phyloP scores from a whole-genome alignment of 192 early-diverging fungal genomes.

The Coemansia sp. region DNA sequence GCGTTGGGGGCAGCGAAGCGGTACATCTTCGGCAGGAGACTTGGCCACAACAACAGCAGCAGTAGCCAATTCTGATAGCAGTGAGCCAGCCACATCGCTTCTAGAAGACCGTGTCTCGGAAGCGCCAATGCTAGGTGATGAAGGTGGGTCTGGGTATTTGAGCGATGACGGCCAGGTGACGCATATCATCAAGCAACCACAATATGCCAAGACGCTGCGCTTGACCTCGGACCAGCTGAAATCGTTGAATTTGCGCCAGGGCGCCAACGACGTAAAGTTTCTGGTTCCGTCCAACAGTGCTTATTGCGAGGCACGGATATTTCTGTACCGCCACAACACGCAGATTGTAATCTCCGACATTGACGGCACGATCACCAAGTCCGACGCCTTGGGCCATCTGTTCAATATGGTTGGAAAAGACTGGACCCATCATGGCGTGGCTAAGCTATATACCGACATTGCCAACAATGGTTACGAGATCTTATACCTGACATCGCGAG shows the following conservation, averaged over 20 bases:
- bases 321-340: constrained; percentile 78
- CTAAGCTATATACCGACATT: constrained; percentile 94
- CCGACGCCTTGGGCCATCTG: constrained; percentile 92
- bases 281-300: constrained; percentile 75
- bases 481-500: constrained; percentile 89
- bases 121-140: neutral
- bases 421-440: constrained; percentile 97
- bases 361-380: constrained; percentile 98
- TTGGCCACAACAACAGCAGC: constrained; percentile 2
- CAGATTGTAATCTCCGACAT: constrained; percentile 96
- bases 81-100: neutral
- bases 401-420: constrained; percentile 97
- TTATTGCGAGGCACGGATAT: constrained; percentile 81
- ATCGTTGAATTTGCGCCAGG: constrained; percentile 73
- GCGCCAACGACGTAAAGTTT: constrained; percentile 88
- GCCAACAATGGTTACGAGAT: constrained; percentile 91
- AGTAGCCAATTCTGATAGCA: neutral
- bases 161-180: constrained; percentile 33
- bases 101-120: neutral
- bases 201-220: constrained; percentile 84
- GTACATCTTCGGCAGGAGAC: constrained; percentile 3
- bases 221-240: constrained; percentile 90
- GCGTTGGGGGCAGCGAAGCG: constrained; percentile 34
- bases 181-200: constrained; percentile 14
- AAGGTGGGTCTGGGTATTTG: constrained; percentile 26